phyloP scores from a whole-genome alignment of 768 basidiomycete genomes.

The Stropharia rugosoannulata region DNA sequence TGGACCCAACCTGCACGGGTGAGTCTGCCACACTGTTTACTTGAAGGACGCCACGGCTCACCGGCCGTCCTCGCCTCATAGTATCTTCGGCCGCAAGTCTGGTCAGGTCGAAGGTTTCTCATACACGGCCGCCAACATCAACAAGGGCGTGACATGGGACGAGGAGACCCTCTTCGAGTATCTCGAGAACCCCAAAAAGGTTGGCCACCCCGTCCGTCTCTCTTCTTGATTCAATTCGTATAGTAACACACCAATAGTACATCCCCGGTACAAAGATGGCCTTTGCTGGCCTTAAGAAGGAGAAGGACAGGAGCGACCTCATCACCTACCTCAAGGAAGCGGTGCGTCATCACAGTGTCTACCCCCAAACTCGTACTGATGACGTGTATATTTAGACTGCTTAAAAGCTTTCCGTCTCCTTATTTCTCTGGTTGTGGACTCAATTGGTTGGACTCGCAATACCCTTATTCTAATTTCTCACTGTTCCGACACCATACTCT shows the following conservation, averaged over 20 bases:
- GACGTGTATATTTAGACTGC: slow-evolving; percentile 18
- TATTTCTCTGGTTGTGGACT: not conserved
- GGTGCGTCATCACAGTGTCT: slow-evolving; percentile 39
- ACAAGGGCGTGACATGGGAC: slow-evolving; percentile 88
- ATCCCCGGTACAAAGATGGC: slow-evolving; percentile 99
- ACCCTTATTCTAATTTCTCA: not conserved
- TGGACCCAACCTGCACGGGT: slow-evolving; percentile 96
- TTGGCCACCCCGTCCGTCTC: slow-evolving; percentile 28
- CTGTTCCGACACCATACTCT: not conserved
- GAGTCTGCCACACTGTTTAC: slow-evolving; percentile 23
- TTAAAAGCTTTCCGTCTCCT: slow-evolving; percentile 7
- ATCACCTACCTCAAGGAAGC: slow-evolving; percentile 79
- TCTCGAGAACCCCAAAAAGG: slow-evolving; percentile 97
- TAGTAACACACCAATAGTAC: slow-evolving; percentile 48
- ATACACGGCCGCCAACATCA: slow-evolving; percentile 93
- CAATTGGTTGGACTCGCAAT: slow-evolving; percentile 4
- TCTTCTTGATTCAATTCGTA: not conserved
- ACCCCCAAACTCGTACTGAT: not conserved
- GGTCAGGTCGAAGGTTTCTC: slow-evolving; percentile 85
- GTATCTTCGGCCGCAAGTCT: slow-evolving; percentile 82
- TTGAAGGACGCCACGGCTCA: slow-evolving; percentile 8
- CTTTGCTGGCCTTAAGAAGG: slow-evolving; percentile 98
- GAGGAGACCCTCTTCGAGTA: slow-evolving; percentile 93
- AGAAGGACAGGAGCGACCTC: slow-evolving; percentile 95
- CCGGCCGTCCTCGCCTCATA: slow-evolving; percentile 23